These are phyloP conservation scores for Elongisporangium undulatum DNA, from an alignment of 352 stramenopile species.

Conservation along the genomic window DNA sequence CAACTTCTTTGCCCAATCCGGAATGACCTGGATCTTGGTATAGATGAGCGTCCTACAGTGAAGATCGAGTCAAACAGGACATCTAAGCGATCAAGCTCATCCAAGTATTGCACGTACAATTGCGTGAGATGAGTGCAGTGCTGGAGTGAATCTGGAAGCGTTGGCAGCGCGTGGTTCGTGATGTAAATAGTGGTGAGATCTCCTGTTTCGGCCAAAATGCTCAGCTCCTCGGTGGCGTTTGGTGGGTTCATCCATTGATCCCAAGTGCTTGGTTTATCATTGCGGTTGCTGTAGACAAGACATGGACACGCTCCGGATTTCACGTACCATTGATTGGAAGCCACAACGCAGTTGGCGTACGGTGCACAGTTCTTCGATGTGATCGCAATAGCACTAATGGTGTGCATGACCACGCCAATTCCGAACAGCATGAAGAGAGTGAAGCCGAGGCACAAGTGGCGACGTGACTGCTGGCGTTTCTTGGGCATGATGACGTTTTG, in stretches of 20 bases:
- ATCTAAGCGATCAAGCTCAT: too few species aligned
- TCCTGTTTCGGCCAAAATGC: constrained; percentile 18
- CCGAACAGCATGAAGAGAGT: constrained; percentile 37
- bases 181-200: constrained; percentile 40
- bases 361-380: constrained; percentile 21
- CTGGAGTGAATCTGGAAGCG: constrained; percentile 25
- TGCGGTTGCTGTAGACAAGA: constrained; percentile 30
- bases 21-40: constrained; percentile 21
- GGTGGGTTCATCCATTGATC: constrained; percentile 30
- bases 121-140: constrained; percentile 25
- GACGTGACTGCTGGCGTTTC: constrained; percentile 14
- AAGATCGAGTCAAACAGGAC: too few species aligned
- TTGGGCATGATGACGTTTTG: constrained; percentile 6
- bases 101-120: constrained; percentile 10
- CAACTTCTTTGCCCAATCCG: constrained; percentile 21
- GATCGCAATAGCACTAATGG: constrained; percentile 13
- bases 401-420: constrained; percentile 26
- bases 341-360: constrained; percentile 29
- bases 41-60: constrained; percentile 29
- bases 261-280: constrained; percentile 19
- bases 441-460: constrained; percentile 25
- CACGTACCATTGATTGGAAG: constrained; percentile 37
- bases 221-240: constrained; percentile 20
- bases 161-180: constrained; percentile 31
- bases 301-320: constrained; percentile 20